A percentile compares a stretch with the other conserved stretches of the same genome.
Evolutionary conservation across 2,329 filamentous ascomycete genomes (phyloP).

Genomic region (Aspergillus udagawae): DNA sequence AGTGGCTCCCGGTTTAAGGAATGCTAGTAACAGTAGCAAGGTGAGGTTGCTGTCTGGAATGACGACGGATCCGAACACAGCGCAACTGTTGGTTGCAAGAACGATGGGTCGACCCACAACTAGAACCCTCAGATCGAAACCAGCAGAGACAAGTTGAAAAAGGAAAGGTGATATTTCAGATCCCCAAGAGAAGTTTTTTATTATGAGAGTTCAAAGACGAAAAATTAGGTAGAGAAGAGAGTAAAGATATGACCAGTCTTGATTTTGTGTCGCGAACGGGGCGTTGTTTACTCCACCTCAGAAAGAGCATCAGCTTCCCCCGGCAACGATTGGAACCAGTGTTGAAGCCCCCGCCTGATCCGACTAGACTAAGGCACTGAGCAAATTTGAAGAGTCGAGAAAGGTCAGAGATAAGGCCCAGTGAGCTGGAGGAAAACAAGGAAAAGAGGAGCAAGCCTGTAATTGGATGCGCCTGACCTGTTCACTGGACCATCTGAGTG

Average conservation of each 20-base stretch:
- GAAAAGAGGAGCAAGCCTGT: background rate
- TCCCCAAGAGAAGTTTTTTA: background rate
- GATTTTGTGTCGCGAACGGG: background rate
- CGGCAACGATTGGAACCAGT: conserved; percentile 12
- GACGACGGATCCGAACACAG: conserved; percentile 28
- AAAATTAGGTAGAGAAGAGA: background rate
- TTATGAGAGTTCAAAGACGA: background rate
- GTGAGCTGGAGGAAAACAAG: background rate
- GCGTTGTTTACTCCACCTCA: conserved; percentile 14
- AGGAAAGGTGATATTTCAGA: background rate
- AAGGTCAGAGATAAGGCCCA: background rate
- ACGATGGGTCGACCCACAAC: conserved; percentile 15
- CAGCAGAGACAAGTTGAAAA: conserved; percentile 4
- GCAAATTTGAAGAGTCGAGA: background rate
- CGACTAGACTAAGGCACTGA: background rate
- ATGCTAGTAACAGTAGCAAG: conserved; percentile 18
- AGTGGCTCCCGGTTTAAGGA: conserved; percentile 16
- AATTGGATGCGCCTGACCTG: conserved; percentile 8
- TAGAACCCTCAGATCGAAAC: conserved; percentile 19
- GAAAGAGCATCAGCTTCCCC: conserved; percentile 3
- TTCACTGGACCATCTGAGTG: background rate
- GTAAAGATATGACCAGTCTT: background rate
- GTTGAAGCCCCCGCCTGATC: conserved; percentile 2
- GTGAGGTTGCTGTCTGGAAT: conserved; percentile 31
- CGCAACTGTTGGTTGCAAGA: conserved; percentile 15